Conservation (phyloP, 2,329 filamentous ascomycete species). For the Zasmidium cellare region DNA sequence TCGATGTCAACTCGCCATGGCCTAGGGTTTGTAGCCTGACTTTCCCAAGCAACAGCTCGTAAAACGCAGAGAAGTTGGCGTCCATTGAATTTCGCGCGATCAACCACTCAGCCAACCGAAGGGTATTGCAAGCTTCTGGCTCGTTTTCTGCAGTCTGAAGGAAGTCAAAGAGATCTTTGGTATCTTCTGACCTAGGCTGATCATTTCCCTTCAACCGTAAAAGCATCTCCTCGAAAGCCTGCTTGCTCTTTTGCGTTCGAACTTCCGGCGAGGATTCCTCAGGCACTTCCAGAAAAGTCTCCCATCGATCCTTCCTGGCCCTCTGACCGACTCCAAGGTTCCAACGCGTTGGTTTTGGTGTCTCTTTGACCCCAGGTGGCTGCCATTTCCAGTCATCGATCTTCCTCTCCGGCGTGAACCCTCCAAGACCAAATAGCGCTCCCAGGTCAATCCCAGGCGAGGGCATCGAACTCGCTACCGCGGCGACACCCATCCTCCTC, state of each 20-base stretch:
- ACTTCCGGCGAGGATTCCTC: conserved; percentile 5
- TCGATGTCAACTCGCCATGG: conserved; percentile 5
- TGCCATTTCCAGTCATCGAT: conserved; percentile 26
- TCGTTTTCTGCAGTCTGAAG: conserved; percentile 28
- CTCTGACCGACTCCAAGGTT: not conserved
- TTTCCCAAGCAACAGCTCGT: conserved; percentile 21
- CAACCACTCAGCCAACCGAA: conserved; percentile 25
- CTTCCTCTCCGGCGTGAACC: conserved; percentile 11
- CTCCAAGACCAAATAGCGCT: conserved; percentile 29
- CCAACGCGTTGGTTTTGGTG: not conserved
- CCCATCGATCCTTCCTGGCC: conserved; percentile 19
- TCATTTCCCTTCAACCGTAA: not conserved
- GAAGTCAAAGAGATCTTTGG: conserved; percentile 22
- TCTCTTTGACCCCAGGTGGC: conserved; percentile 17
- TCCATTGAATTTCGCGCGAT: not conserved
- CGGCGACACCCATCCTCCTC: conserved; percentile 51
- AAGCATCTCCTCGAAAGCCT: conserved; percentile 25
- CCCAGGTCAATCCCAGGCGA: conserved; percentile 28
- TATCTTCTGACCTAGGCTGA: not conserved
- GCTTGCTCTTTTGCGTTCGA: conserved; percentile 19
- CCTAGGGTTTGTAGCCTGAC: conserved; percentile 19
- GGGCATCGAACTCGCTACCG: conserved; percentile 10
- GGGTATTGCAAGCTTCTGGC: conserved; percentile 23
- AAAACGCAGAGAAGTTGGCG: not conserved
- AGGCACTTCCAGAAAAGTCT: conserved; percentile 12